Evolutionary conservation across 495 filamentous ascomycete genomes (phyloP), one percentile per base, ranked within the genome.

Genomic region (Aspergillus ellipticus): DNA sequence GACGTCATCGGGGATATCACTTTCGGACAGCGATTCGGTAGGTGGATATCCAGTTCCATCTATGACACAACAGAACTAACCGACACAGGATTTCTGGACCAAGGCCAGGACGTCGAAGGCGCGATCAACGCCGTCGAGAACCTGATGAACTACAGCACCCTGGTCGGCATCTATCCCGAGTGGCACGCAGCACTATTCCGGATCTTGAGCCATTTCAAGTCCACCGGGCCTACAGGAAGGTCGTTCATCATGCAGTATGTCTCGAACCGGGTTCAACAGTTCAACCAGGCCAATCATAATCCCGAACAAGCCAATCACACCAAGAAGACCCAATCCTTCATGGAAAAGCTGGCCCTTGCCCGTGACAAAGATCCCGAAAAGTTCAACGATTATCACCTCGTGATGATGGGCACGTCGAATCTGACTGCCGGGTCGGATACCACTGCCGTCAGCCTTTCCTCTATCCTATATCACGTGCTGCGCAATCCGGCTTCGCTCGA

Each of bases 1-100:
- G 83, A 85, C 54, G 81, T 86, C 2, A 86, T 88, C 56, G 83
- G 83, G 31, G 78, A 85, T 58, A 84, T 89, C 59, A 85, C 83
- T 3, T 88, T 84, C 58, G 78, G 78, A 49, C 80, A 85, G 57
- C 73, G 82, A 9, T 84, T 87, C 61, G 73, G 72, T 72, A 51
- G 47, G 49, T 54, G 6, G 9, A n/a, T 8, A 42, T 2, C 9
- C n/a, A 4, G 3, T 20, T 17, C 10, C 43, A 6, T 15, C 5
- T 24, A 13, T 7, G 7, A 7, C 8, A 47, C 7, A 19, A 47
- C 2, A 22, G 20, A 24, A 26, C 54, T 60, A 10, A 55, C 49
- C 20, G n/a, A 31, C 5, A 45, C 57, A 70, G 82, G 84, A 0
- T 85, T 86, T 59, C 65, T 86, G 17, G 84, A 85, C 65, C 66